Evolutionary conservation across 2,329 filamentous ascomycete genomes (phyloP), one percentile per base, ranked within the genome.

Genomic region (Sphaerulina vaccinii): DNA sequence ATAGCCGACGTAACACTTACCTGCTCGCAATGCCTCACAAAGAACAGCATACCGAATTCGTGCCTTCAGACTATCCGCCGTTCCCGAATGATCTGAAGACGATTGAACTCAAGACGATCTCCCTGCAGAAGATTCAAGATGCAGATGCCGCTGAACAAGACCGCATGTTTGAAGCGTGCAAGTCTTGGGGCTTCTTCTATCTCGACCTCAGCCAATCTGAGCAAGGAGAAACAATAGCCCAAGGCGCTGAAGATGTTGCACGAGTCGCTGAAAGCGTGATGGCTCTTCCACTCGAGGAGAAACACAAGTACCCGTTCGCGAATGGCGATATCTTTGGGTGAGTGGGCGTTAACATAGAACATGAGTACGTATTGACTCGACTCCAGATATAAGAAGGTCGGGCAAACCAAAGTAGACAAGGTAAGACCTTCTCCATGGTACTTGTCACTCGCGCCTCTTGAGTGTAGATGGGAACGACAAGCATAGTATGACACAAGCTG

Each of bases 131-230:
- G 43, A 63, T 76, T 3, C 63, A 72, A n/a, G 40, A 58, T 10
- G 53, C 61, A 11, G 68, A 75, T 45, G 2, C 45, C 9, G 59
- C 57, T 19, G 73, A 74, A 42, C 58, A 68, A 54, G 63, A 71
- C 15, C 61, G 66, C 13, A 69, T 72, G 24, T 73, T 71, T 61
- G 55, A 70, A 38, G 71, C 72, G 5, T 75, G 71, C 60, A 71
- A 70, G 47, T 70, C 76, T 9, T 68, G 80, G 5, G 79, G 79
- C 1, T 81, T 82, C 65, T 81, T 81, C 66, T 81, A 82, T 54
- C 70, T 82, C 2, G 75, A 81, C 49, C 66, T 82, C 2, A 51
- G 55, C 3, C 57, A 60, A n/a, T 60, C 55, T 5, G 54, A 63
- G 15, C 54, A 60, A 41, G 67, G 66, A 51, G 54, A 64, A 5